Conservation (phyloP, 768 basidiomycete genomes). For the Lentinus brumalis region DNA sequence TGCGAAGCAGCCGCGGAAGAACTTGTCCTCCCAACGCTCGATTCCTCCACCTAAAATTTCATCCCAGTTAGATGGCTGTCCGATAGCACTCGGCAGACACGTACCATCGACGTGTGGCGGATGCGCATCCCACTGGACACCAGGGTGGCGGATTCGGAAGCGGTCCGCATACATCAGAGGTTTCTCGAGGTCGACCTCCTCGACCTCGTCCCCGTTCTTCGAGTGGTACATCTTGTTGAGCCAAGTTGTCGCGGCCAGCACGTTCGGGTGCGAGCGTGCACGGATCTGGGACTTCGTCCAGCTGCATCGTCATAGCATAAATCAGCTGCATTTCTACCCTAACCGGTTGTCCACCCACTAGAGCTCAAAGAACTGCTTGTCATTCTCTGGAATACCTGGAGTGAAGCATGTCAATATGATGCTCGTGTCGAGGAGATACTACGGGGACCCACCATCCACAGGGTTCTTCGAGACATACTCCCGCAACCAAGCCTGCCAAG, state of each 20-base stretch:
- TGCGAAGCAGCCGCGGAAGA: slow-evolving; percentile 58
- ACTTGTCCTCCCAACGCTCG: slow-evolving; percentile 73
- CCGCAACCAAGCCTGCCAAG: slow-evolving; percentile 59
- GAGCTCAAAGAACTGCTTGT: slow-evolving; percentile 75
- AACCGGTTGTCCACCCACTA: slow-evolving; percentile 47
- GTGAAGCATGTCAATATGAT: background rate
- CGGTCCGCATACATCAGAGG: slow-evolving; percentile 75
- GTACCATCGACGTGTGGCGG: slow-evolving; percentile 54
- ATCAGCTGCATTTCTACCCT: too few relatives aligned
- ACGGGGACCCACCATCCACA: slow-evolving; percentile 44
- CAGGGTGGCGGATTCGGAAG: slow-evolving; percentile 73
- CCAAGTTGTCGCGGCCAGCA: slow-evolving; percentile 58
- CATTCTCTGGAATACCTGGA: slow-evolving; percentile 53
- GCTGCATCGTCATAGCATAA: slow-evolving; percentile 25
- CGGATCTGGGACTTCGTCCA: slow-evolving; percentile 61
- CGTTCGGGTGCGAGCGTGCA: slow-evolving; percentile 68
- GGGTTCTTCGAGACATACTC: slow-evolving; percentile 62
- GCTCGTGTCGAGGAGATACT: background rate
- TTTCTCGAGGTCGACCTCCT: slow-evolving; percentile 60
- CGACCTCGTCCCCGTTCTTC: slow-evolving; percentile 38
- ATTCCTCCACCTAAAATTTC: slow-evolving; percentile 60
- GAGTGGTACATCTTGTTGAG: slow-evolving; percentile 65
- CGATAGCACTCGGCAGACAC: background rate
- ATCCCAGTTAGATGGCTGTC: background rate
- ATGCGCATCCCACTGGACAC: slow-evolving; percentile 54